phyloP scores from a whole-genome alignment of 306 rosid species.

The Gillenia trifoliata region DNA sequence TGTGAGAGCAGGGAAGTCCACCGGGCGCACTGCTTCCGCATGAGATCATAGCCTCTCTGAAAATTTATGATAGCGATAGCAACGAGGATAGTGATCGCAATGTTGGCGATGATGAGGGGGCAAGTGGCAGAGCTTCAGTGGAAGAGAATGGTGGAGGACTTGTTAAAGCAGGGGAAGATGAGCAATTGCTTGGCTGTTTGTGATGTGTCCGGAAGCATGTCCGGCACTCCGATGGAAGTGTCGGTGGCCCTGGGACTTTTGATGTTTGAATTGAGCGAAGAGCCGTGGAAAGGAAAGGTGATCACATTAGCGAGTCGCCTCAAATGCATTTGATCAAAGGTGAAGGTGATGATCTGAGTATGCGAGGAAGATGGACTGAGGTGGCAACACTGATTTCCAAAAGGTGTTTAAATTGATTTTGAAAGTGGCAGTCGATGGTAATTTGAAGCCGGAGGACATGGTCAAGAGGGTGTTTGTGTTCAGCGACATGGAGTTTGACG shows the following conservation, averaged over 20 bases:
- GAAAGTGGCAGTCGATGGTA: background rate
- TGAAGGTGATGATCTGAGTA: background rate
- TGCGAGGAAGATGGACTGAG: background rate
- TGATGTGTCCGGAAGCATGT: background rate
- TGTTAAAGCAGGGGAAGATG: background rate
- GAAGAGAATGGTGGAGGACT: background rate
- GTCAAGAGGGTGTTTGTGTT: background rate
- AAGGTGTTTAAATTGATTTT: background rate
- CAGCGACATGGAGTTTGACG: background rate
- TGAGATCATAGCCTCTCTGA: conserved; percentile 35
- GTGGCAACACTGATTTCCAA: background rate
- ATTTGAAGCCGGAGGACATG: background rate
- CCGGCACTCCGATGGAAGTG: background rate
- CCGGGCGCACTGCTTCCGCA: conserved; percentile 65
- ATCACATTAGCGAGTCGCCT: background rate
- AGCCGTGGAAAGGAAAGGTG: background rate
- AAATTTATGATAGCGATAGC: conserved; percentile 10
- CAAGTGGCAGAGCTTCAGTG: background rate
- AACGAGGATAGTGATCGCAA: no score
- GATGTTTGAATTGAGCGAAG: no score
- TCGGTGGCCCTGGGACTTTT: background rate
- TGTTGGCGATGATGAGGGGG: no score
- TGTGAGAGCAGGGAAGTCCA: conserved; percentile 35
- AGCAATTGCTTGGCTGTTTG: background rate
- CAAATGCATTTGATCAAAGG: background rate